These are phyloP conservation scores for Symbiodinium pilosum DNA, from an alignment of 73 alveolate genomes.

Conservation along the genomic window DNA sequence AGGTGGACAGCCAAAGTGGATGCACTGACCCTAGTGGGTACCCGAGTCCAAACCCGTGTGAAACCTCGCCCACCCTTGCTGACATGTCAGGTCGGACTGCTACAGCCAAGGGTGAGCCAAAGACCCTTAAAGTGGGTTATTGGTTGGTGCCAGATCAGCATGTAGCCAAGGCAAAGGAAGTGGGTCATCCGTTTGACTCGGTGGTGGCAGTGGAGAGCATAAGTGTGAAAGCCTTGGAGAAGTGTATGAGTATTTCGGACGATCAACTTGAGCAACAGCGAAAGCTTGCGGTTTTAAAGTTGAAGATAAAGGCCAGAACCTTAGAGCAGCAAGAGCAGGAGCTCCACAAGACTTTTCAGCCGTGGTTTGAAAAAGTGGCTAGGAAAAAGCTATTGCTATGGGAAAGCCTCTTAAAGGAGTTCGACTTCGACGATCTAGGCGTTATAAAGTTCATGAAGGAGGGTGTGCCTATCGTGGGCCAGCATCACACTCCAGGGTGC, in stretches of 20 bases:
- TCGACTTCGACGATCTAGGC: constrained; percentile 1
- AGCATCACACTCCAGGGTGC: neutral
- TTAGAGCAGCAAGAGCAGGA: neutral
- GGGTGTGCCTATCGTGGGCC: neutral
- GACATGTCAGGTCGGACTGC: neutral
- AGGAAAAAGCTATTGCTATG: neutral
- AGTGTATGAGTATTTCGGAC: no score
- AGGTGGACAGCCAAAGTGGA: neutral
- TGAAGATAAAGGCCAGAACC: neutral
- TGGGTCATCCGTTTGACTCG: neutral
- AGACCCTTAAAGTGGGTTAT: neutral
- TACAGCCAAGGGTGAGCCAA: neutral
- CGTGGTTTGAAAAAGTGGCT: neutral
- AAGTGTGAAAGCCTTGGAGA: neutral
- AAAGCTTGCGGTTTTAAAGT: neutral
- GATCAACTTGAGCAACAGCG: neutral
- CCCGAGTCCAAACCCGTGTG: neutral
- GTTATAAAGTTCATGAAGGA: neutral
- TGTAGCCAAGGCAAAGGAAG: neutral
- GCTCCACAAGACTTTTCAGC: neutral
- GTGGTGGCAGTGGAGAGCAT: neutral
- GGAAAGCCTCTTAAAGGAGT: neutral
- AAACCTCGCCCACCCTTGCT: neutral
- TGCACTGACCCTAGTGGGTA: neutral
- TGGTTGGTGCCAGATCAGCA: neutral